Evolutionary conservation across 352 stramenopile species (phyloP).

Genomic region (Phytophthora citrophthora): DNA sequence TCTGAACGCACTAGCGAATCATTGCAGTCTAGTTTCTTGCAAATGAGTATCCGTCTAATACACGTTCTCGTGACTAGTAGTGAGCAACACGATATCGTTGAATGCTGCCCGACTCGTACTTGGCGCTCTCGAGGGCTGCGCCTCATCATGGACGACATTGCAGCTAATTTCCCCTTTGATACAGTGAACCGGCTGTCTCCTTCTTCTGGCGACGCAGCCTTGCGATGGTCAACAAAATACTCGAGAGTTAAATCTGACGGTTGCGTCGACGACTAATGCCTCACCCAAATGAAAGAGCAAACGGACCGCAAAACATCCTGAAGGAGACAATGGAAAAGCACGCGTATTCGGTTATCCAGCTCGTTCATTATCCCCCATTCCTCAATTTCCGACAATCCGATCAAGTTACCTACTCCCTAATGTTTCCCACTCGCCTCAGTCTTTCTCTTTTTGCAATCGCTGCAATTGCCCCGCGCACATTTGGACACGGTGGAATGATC

Average conservation of each 20-base stretch:
- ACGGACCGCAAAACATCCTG: background rate
- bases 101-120: background rate
- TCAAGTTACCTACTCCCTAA: conserved; percentile 1
- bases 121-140: too few species aligned
- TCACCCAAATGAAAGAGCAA: background rate
- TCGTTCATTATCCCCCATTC: conserved; percentile 12
- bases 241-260: background rate
- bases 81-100: background rate
- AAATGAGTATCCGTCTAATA: background rate
- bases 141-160: too few species aligned
- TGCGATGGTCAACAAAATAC: conserved; percentile 7
- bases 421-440: conserved; percentile 7
- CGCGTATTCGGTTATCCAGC: too few species aligned
- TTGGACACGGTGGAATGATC: conserved; percentile 45
- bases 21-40: background rate
- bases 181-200: background rate
- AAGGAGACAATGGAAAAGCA: background rate
- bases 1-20: background rate
- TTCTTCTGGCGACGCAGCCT: background rate
- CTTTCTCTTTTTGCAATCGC: conserved; percentile 8
- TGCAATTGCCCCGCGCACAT: background rate
- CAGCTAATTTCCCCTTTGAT: too few species aligned
- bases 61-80: too few species aligned
- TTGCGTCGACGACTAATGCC: conserved; percentile 8
- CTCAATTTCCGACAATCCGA: conserved; percentile 6